Conservation (phyloP, 2,329 filamentous ascomycete genomes). For the Fusarium musae region DNA sequence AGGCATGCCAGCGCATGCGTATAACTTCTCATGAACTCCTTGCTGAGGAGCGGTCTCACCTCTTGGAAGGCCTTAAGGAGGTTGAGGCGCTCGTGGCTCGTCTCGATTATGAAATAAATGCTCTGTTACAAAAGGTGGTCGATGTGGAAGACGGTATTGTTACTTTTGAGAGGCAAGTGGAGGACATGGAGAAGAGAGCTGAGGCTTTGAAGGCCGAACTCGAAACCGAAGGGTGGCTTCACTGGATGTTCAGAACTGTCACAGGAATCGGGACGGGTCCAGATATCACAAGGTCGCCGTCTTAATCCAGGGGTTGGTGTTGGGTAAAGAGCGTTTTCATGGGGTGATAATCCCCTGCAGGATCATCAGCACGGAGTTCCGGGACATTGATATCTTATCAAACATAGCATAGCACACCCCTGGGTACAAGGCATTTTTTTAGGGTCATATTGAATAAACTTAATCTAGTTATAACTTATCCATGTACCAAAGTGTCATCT, state of each 20-base stretch:
- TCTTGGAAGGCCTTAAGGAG: constrained; percentile 79
- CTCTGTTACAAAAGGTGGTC: constrained; percentile 80
- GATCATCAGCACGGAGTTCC: constrained; percentile 31
- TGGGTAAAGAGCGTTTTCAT: constrained; percentile 7
- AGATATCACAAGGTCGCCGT: constrained; percentile 57
- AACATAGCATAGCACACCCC: constrained; percentile 13
- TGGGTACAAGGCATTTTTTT: constrained; percentile 8
- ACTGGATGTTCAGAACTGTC: constrained; percentile 71
- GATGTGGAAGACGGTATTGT: constrained; percentile 86
- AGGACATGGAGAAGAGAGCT: constrained; percentile 74
- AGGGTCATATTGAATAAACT: constrained; percentile 20
- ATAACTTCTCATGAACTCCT: constrained; percentile 76
- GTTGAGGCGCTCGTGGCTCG: constrained; percentile 84
- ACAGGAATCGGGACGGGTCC: constrained; percentile 70
- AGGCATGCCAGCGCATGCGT: constrained; percentile 75
- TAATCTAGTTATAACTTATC: constrained; percentile 16
- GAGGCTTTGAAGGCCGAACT: constrained; percentile 71
- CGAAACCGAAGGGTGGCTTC: constrained; percentile 71
- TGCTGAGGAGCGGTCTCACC: constrained; percentile 71
- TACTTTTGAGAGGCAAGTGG: constrained; percentile 83
- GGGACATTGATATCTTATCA: constrained; percentile 11
- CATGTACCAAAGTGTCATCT: constrained; percentile 31
- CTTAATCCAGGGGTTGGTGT: constrained; percentile 20
- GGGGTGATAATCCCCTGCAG: neutral
- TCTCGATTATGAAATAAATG: constrained; percentile 90